A percentile compares a stretch with the other conserved stretches of the same genome.
Conservation (phyloP, 768 basidiomycete genomes). For the Boletus tomentosulus region DNA sequence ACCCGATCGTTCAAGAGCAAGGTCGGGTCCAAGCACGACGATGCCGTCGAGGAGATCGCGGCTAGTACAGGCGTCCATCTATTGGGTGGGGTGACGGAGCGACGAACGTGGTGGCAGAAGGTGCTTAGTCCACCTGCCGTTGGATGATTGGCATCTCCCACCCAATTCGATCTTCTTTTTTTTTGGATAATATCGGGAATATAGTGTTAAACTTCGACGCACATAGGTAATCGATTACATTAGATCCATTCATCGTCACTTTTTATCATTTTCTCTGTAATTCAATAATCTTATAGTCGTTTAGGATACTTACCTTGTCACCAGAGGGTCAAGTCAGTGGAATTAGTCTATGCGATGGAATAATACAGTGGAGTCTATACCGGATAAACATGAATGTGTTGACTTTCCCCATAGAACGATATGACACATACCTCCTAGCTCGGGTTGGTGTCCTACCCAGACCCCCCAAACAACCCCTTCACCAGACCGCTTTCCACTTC, state of each 20-base stretch:
- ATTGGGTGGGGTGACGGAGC: slow-evolving; percentile 11
- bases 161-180: neutral
- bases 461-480: slow-evolving; percentile 17
- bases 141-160: neutral
- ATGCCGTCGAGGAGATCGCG: neutral
- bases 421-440: neutral
- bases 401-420: neutral
- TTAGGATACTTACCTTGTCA: neutral
- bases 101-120: slow-evolving; percentile 31
- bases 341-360: slow-evolving; percentile 1
- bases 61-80: slow-evolving; percentile 1
- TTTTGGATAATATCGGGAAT: slow-evolving; percentile 1
- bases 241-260: neutral
- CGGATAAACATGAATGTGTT: neutral
- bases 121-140: slow-evolving; percentile 20
- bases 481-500: slow-evolving; percentile 10
- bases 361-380: neutral
- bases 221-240: neutral
- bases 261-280: neutral
- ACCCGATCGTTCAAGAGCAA: slow-evolving; percentile 16
- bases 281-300: neutral
- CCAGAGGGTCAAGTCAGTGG: neutral
- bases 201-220: neutral
- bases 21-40: slow-evolving; percentile 1
- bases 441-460: neutral